These are phyloP conservation scores for Claviceps spartinae DNA, from an alignment of 2,329 filamentous ascomycete species.

Conservation along the genomic window DNA sequence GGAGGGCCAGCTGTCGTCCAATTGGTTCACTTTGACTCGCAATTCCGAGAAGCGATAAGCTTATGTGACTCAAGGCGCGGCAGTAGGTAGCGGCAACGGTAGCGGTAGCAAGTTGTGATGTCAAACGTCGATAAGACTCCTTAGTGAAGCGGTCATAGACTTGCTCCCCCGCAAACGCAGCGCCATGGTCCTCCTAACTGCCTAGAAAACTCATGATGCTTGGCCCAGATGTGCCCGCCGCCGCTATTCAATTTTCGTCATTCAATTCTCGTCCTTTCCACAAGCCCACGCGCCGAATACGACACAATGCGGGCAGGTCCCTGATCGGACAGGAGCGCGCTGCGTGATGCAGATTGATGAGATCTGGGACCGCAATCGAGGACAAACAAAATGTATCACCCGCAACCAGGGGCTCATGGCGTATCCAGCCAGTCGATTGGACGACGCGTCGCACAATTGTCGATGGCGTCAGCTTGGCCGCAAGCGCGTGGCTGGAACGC, in stretches of 20 bases:
- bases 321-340: too few relatives aligned
- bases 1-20: not conserved
- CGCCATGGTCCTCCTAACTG: not conserved
- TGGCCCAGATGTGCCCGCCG: too few relatives aligned
- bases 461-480: not conserved
- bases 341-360: not conserved
- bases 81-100: not conserved
- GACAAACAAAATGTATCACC: not conserved
- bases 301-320: too few relatives aligned
- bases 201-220: too few relatives aligned
- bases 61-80: not conserved
- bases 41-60: not conserved
- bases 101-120: not conserved
- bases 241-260: too few relatives aligned
- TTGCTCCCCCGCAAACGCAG: not conserved
- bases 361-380: conserved; percentile 3
- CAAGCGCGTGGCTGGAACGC: not conserved
- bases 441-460: not conserved
- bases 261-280: too few relatives aligned
- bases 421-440: not conserved
- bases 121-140: not conserved
- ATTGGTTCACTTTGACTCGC: not conserved
- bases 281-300: too few relatives aligned
- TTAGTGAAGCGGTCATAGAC: not conserved
- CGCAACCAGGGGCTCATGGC: not conserved